A percentile compares a stretch with the other conserved stretches of the same genome.
These are phyloP conservation scores for Austropuccinia psidii DNA, from an alignment of 1,284 basidiomycete genomes.

Conservation along the genomic window DNA sequence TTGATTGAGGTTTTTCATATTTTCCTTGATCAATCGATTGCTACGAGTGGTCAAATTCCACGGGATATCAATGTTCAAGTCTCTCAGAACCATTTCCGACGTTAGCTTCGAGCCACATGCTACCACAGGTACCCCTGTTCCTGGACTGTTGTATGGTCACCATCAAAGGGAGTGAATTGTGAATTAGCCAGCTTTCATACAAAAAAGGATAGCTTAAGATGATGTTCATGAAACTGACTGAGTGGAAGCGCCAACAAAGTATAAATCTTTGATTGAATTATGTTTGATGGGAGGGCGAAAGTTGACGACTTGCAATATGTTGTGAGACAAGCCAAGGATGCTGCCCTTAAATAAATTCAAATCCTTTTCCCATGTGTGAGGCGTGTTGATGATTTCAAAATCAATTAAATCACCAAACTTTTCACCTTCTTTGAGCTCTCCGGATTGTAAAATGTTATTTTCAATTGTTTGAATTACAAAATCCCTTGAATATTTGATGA, in stretches of 20 bases:
- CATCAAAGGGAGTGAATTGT: constrained; percentile 34
- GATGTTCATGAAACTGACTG: neutral
- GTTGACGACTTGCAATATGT: constrained; percentile 46
- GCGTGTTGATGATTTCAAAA: constrained; percentile 45
- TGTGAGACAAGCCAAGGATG: constrained; percentile 49
- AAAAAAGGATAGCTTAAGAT: neutral
- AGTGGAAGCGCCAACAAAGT: constrained; percentile 33
- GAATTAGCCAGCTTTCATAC: neutral
- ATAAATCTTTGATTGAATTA: constrained; percentile 38
- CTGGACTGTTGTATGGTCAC: constrained; percentile 43
- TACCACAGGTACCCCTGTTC: constrained; percentile 46
- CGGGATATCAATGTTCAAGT: constrained; percentile 37
- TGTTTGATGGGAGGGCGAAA: constrained; percentile 47
- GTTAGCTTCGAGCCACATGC: constrained; percentile 41
- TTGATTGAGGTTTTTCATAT: too few species aligned
- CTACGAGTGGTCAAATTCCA: constrained; percentile 14
- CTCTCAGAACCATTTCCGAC: constrained; percentile 43
- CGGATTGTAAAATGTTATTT: constrained; percentile 38
- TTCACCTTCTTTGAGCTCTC: constrained; percentile 28
- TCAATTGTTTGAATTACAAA: constrained; percentile 42
- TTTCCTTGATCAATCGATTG: neutral
- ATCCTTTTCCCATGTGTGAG: constrained; percentile 48
- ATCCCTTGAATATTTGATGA: constrained; percentile 41
- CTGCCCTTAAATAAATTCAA: constrained; percentile 49
- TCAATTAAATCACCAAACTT: constrained; percentile 41